These are phyloP conservation scores for Amanita polypyramis DNA, from an alignment of 768 basidiomycete species.

Conservation along the genomic window DNA sequence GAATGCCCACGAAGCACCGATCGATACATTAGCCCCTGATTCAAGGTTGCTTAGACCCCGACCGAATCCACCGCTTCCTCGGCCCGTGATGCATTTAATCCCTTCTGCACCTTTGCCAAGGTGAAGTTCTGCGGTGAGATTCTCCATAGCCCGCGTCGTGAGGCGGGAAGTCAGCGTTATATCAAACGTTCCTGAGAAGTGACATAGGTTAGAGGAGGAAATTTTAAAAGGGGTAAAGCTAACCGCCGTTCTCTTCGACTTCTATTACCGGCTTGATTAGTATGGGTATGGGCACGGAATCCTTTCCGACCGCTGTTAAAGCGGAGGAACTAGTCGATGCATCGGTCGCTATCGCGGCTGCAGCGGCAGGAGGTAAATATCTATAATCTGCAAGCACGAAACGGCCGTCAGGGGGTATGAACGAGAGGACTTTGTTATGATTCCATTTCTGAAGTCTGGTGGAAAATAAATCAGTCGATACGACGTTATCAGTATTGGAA, in stretches of 20 bases:
- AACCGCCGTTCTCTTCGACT: conserved; percentile 33
- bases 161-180: conserved; percentile 54
- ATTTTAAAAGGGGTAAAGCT: conserved; percentile 1
- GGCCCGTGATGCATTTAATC: conserved; percentile 61
- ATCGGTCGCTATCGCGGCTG: conserved; percentile 13
- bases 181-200: conserved; percentile 43
- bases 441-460: conserved; percentile 70
- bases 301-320: conserved; percentile 18
- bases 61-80: conserved; percentile 40
- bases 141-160: conserved; percentile 57
- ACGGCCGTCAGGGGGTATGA: conserved; percentile 87
- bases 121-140: conserved; percentile 58
- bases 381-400: conserved; percentile 84
- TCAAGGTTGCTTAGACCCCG: conserved; percentile 20
- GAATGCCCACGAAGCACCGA: conserved; percentile 68
- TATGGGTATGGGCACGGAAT: conserved; percentile 42
- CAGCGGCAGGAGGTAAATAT: conserved; percentile 30
- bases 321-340: conserved; percentile 13
- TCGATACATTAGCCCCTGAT: conserved; percentile 20
- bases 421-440: conserved; percentile 70
- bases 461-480: background rate
- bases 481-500: background rate
- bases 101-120: conserved; percentile 66
- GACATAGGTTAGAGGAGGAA: background rate
- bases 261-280: conserved; percentile 38